phyloP scores from a whole-genome alignment of 768 basidiomycete genomes.

The Gymnopilus dilepis region DNA sequence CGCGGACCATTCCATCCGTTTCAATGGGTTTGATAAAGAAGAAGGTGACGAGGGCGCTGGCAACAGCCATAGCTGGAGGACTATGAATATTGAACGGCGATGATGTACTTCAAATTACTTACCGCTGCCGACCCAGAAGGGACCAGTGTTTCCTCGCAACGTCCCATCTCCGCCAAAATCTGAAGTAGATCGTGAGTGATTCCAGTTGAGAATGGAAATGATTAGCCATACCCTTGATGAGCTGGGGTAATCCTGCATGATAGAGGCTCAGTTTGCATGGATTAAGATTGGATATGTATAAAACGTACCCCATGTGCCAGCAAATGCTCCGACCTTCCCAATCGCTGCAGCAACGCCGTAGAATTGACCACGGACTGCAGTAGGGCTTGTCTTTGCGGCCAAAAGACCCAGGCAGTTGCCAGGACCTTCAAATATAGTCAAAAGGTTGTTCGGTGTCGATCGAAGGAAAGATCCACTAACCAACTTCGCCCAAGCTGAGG shows the following conservation, averaged over 20 bases:
- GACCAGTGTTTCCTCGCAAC: slow-evolving; percentile 74
- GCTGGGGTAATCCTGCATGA: slow-evolving; percentile 62
- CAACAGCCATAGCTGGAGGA: slow-evolving; percentile 63
- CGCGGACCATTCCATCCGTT: slow-evolving; percentile 79
- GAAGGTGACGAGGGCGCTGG: slow-evolving; percentile 76
- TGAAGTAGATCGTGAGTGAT: slow-evolving; percentile 20
- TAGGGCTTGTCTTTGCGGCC: slow-evolving; percentile 85
- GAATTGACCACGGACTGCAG: slow-evolving; percentile 84
- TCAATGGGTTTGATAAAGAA: slow-evolving; percentile 76
- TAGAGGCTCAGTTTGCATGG: neutral
- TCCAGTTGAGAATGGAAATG: too few species aligned
- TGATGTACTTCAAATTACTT: slow-evolving; percentile 17
- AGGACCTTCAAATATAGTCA: slow-evolving; percentile 49
- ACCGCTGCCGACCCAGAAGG: slow-evolving; percentile 89
- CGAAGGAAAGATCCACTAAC: too few species aligned
- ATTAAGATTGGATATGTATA: neutral
- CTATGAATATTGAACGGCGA: slow-evolving; percentile 7
- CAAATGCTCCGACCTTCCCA: slow-evolving; percentile 85
- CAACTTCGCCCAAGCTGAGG: slow-evolving; percentile 86
- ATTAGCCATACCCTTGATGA: slow-evolving; percentile 56
- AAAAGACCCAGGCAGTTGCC: slow-evolving; percentile 88
- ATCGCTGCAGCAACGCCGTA: slow-evolving; percentile 87
- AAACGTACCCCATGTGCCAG: slow-evolving; percentile 76
- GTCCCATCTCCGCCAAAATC: slow-evolving; percentile 65
- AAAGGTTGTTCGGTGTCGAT: too few species aligned